phyloP scores from a whole-genome alignment of 2,329 filamentous ascomycete species.

The Didymella pomorum region DNA sequence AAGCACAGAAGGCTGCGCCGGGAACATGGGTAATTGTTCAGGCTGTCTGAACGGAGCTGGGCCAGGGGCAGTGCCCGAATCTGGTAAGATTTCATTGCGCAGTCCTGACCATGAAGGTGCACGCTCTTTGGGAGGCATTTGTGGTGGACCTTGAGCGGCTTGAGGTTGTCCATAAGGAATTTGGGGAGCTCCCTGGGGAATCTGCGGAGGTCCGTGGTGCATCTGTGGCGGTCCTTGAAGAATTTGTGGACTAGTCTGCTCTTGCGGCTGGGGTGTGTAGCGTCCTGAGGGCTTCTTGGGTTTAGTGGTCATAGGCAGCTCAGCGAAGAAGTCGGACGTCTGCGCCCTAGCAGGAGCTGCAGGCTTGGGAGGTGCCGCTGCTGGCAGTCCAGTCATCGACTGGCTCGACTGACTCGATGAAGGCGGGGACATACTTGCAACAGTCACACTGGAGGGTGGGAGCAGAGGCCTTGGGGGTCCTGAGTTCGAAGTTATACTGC shows the following conservation, averaged over 20 bases:
- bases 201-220: slow-evolving; percentile 28
- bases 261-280: slow-evolving; percentile 49
- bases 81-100: slow-evolving; percentile 46
- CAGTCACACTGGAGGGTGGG: slow-evolving; percentile 44
- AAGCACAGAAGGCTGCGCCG: slow-evolving; percentile 43
- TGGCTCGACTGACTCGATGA: slow-evolving; percentile 51
- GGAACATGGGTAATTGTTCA: slow-evolving; percentile 51
- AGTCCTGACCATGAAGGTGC: slow-evolving; percentile 48
- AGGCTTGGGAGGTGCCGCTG: slow-evolving; percentile 35
- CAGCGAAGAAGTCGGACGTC: slow-evolving; percentile 58
- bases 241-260: slow-evolving; percentile 38
- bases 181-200: slow-evolving; percentile 40
- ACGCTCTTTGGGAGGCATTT: slow-evolving; percentile 44
- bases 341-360: slow-evolving; percentile 37
- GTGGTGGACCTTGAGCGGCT: slow-evolving; percentile 35
- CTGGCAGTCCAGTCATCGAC: slow-evolving; percentile 40
- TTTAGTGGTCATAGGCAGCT: slow-evolving; percentile 56
- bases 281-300: slow-evolving; percentile 50
- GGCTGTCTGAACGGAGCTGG: slow-evolving; percentile 51
- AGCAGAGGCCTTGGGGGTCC: slow-evolving; percentile 33
- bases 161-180: slow-evolving; percentile 32
- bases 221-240: slow-evolving; percentile 35
- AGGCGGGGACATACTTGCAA: slow-evolving; percentile 51
- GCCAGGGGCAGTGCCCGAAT: slow-evolving; percentile 28
- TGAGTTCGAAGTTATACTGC: slow-evolving; percentile 59